Conservation (phyloP, 192 early-diverging fungal species). For the Gamsiella multidivaricata region DNA sequence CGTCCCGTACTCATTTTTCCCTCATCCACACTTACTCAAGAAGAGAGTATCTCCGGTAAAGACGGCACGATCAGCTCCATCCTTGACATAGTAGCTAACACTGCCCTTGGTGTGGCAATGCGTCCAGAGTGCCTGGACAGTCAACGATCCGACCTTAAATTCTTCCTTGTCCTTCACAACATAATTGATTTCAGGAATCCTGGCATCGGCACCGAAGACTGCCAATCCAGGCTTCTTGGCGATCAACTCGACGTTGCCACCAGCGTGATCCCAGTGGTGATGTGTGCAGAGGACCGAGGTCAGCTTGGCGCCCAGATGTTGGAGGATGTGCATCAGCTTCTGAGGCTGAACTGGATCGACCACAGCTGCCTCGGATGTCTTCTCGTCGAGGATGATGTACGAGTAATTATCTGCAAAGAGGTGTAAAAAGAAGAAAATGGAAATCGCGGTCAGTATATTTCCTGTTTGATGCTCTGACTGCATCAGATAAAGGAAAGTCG, state of each 20-base stretch:
- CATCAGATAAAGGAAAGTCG: neutral
- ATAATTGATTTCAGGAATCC: slow-evolving; percentile 83
- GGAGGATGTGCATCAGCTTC: slow-evolving; percentile 70
- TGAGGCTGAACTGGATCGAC: slow-evolving; percentile 89
- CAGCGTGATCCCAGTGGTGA: slow-evolving; percentile 92
- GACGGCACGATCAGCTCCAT: slow-evolving; percentile 74
- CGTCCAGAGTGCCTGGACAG: slow-evolving; percentile 79
- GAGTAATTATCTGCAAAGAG: slow-evolving; percentile 82
- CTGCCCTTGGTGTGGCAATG: slow-evolving; percentile 90
- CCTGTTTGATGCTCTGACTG: too few species aligned
- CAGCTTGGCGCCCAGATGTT: slow-evolving; percentile 62
- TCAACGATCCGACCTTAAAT: slow-evolving; percentile 79
- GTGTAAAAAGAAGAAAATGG: neutral
- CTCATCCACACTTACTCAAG: slow-evolving; percentile 68
- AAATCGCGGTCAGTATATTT: too few species aligned
- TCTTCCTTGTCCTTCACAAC: slow-evolving; percentile 76
- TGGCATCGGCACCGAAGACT: slow-evolving; percentile 89
- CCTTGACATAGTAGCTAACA: slow-evolving; percentile 84
- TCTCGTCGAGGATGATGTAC: slow-evolving; percentile 82
- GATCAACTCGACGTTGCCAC: slow-evolving; percentile 76
- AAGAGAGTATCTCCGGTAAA: slow-evolving; percentile 94
- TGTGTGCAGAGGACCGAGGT: slow-evolving; percentile 83
- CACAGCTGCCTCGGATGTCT: slow-evolving; percentile 73
- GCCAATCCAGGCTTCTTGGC: slow-evolving; percentile 65
- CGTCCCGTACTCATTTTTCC: too few species aligned